Percentiles rank a stretch among this genome's conserved stretches.
phyloP scores from a whole-genome alignment of 192 early-diverging fungal species.

The Mortierella claussenii region DNA sequence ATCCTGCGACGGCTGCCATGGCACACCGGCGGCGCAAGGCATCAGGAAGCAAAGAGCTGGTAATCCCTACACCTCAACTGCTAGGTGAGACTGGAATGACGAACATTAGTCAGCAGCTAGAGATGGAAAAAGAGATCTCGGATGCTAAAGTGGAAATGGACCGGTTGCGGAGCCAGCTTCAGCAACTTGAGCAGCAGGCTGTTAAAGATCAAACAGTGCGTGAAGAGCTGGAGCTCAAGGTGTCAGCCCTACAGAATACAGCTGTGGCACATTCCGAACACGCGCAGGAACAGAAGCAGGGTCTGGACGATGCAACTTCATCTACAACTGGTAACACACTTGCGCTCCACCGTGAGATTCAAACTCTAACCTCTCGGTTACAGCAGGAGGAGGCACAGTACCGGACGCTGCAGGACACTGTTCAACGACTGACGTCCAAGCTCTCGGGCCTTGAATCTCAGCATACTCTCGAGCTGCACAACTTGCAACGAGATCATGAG shows the following conservation, averaged over 20 bases:
- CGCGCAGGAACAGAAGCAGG: background rate
- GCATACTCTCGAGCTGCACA: slow-evolving; percentile 16
- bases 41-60: slow-evolving; percentile 25
- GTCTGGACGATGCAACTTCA: too few relatives aligned
- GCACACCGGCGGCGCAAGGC: slow-evolving; percentile 29
- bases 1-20: too few relatives aligned
- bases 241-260: slow-evolving; percentile 8
- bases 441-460: background rate
- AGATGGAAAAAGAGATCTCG: slow-evolving; percentile 9
- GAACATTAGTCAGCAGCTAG: too few relatives aligned
- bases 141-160: slow-evolving; percentile 19
- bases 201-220: slow-evolving; percentile 2
- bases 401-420: slow-evolving; percentile 19
- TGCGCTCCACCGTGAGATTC: background rate
- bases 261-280: background rate
- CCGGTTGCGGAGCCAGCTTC: slow-evolving; percentile 6
- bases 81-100: slow-evolving; percentile 6
- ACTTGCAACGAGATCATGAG: slow-evolving; percentile 26
- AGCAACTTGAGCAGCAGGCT: slow-evolving; percentile 3
- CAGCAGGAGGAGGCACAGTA: slow-evolving; percentile 31
- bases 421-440: slow-evolving; percentile 19
- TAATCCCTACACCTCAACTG: slow-evolving; percentile 25
- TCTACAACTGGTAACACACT: too few relatives aligned
- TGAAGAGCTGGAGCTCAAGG: slow-evolving; percentile 17
- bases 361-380: background rate